Conservation (phyloP, 129 eudicot species). For the Centrapalus pauciflorus region DNA sequence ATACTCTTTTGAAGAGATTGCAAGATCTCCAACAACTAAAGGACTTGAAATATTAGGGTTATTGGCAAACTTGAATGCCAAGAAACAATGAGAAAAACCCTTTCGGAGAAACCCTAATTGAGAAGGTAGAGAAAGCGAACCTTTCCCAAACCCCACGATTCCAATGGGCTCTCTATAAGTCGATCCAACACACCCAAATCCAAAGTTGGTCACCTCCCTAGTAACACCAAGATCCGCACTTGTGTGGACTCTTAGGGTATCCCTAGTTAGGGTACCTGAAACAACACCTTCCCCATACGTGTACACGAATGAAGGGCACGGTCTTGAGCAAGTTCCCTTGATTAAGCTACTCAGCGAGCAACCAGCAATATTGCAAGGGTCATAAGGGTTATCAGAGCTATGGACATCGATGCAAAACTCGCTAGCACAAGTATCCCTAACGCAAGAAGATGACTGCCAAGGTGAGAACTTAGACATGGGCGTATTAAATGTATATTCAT, state of each 20-base stretch:
- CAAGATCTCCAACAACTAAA: slow-evolving; percentile 62
- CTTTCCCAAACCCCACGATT: slow-evolving; percentile 71
- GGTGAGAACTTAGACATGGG: slow-evolving; percentile 48
- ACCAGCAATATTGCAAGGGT: slow-evolving; percentile 54
- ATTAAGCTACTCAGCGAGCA: slow-evolving; percentile 60
- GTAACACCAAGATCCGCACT: slow-evolving; percentile 17
- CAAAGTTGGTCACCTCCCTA: slow-evolving; percentile 40
- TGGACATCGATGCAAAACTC: slow-evolving; percentile 56
- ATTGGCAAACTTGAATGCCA: slow-evolving; percentile 71
- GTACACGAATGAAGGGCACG: slow-evolving; percentile 78
- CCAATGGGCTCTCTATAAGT: slow-evolving; percentile 75
- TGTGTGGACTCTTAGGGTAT: slow-evolving; percentile 51
- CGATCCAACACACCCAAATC: slow-evolving; percentile 61
- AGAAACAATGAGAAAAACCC: slow-evolving; percentile 83
- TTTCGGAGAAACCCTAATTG: slow-evolving; percentile 70
- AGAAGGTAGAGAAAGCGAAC: slow-evolving; percentile 68
- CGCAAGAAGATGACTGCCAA: slow-evolving; percentile 46
- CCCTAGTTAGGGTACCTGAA: slow-evolving; percentile 53
- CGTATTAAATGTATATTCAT: slow-evolving; percentile 41
- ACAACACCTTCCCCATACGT: slow-evolving; percentile 76
- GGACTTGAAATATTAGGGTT: slow-evolving; percentile 76
- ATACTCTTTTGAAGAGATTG: slow-evolving; percentile 57
- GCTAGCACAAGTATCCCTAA: slow-evolving; percentile 53
- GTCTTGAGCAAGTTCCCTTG: slow-evolving; percentile 49
- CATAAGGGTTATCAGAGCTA: slow-evolving; percentile 55